phyloP scores from a whole-genome alignment of 306 rosid species.

The Luffa aegyptiaca region DNA sequence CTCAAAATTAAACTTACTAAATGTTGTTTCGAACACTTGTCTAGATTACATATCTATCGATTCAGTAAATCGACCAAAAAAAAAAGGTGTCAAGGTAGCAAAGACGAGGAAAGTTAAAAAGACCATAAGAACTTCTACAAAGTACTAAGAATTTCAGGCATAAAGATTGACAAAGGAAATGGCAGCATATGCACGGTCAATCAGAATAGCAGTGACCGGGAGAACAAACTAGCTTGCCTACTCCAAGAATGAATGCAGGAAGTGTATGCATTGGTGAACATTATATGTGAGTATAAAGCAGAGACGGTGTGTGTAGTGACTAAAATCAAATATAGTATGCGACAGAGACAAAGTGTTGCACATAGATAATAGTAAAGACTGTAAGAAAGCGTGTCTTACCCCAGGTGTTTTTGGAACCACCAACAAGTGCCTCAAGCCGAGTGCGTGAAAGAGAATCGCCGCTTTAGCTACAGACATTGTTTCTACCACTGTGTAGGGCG shows the following conservation, averaged over 20 bases:
- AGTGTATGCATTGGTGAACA: neutral
- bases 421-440: constrained; percentile 66
- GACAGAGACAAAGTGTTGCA: neutral
- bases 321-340: neutral
- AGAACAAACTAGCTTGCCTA: neutral
- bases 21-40: neutral
- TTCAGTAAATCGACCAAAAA: neutral
- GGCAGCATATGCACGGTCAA: neutral
- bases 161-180: neutral
- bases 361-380: neutral
- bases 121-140: neutral
- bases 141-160: neutral
- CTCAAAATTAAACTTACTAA: neutral
- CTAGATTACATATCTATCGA: neutral
- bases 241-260: neutral
- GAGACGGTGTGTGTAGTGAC: neutral
- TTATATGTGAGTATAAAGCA: neutral
- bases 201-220: neutral
- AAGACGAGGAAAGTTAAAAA: neutral
- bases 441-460: constrained; percentile 52
- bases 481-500: constrained; percentile 60
- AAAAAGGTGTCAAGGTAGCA: neutral
- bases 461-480: constrained; percentile 69
- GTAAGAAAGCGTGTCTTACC: constrained; percentile 33
- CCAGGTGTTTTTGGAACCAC: constrained; percentile 53